phyloP scores from a whole-genome alignment of 257 asterid species.

The Nicotiana undulata region DNA sequence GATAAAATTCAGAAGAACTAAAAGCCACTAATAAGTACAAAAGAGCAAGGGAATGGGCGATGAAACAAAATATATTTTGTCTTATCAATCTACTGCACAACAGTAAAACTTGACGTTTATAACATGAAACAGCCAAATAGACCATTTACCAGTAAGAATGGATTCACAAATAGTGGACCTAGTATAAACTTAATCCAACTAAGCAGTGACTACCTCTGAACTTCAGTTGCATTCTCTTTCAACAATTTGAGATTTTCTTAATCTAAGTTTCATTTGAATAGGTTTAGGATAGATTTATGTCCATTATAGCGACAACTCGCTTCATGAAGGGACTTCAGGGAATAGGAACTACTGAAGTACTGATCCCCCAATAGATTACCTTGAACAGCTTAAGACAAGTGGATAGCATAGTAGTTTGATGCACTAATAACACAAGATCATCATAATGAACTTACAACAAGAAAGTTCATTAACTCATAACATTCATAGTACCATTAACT shows the following conservation, averaged over 20 bases:
- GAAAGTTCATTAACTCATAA: constrained; percentile 15
- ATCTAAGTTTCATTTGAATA: not conserved
- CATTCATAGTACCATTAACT: constrained; percentile 64
- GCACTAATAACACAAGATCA: not conserved
- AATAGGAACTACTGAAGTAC: not conserved
- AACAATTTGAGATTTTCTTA: not conserved
- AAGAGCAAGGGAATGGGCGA: not conserved
- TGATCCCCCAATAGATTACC: not conserved
- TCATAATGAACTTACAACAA: not conserved
- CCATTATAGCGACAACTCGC: not conserved
- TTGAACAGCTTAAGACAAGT: not conserved
- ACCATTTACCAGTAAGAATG: not conserved
- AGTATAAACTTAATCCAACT: not conserved
- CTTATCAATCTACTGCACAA: not conserved
- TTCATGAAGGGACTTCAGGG: not conserved
- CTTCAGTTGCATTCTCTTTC: not conserved
- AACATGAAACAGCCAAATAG: not conserved
- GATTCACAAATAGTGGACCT: not conserved
- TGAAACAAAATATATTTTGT: not conserved
- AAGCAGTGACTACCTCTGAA: not conserved
- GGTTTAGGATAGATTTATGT: not conserved
- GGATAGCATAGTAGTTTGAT: not conserved
- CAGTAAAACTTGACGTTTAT: not conserved
- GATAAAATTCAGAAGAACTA: not conserved
- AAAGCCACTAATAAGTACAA: not conserved